Evolutionary conservation across 1,139 yeast genomes (phyloP).

Genomic region (Entelexis sorbosivorans): DNA sequence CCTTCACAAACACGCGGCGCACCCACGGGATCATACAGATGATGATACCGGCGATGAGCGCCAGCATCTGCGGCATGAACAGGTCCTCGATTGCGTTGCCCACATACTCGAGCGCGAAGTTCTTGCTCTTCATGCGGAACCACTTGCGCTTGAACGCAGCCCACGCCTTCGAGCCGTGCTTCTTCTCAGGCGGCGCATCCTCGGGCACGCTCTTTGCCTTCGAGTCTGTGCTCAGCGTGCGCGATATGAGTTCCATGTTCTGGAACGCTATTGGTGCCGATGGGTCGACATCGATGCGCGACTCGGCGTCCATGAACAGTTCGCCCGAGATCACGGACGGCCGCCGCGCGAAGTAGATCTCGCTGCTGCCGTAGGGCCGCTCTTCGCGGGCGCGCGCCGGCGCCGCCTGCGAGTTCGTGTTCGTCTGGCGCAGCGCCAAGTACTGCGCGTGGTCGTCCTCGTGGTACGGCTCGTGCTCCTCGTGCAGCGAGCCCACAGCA

Average conservation of each 20-base stretch:
- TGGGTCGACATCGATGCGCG: slow-evolving; percentile 1
- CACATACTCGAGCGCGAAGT: slow-evolving; percentile 14
- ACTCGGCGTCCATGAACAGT: slow-evolving; percentile 5
- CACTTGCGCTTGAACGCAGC: slow-evolving; percentile 12
- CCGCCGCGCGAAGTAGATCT: slow-evolving; percentile 11
- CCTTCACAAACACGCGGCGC: slow-evolving; percentile 51
- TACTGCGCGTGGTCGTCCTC: slow-evolving; percentile 1
- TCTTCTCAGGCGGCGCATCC: not conserved
- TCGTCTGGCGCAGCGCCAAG: not conserved
- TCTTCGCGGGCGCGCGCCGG: slow-evolving; percentile 7
- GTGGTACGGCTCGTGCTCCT: slow-evolving; percentile 4
- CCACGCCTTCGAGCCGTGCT: slow-evolving; percentile 5
- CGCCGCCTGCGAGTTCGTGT: not conserved
- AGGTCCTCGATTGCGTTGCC: slow-evolving; percentile 44
- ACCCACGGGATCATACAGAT: slow-evolving; percentile 81
- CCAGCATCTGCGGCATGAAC: slow-evolving; percentile 55
- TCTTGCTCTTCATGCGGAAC: slow-evolving; percentile 16
- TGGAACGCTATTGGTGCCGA: slow-evolving; percentile 15
- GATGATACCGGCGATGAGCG: slow-evolving; percentile 50
- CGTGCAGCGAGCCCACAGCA: not conserved
- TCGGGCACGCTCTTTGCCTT: not conserved
- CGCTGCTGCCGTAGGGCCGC: slow-evolving; percentile 17
- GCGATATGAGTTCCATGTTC: slow-evolving; percentile 5
- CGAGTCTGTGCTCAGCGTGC: not conserved
- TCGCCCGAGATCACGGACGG: slow-evolving; percentile 1